Conservation (phyloP, 1,284 basidiomycete genomes). For the Xerocomus minutiporus region DNA sequence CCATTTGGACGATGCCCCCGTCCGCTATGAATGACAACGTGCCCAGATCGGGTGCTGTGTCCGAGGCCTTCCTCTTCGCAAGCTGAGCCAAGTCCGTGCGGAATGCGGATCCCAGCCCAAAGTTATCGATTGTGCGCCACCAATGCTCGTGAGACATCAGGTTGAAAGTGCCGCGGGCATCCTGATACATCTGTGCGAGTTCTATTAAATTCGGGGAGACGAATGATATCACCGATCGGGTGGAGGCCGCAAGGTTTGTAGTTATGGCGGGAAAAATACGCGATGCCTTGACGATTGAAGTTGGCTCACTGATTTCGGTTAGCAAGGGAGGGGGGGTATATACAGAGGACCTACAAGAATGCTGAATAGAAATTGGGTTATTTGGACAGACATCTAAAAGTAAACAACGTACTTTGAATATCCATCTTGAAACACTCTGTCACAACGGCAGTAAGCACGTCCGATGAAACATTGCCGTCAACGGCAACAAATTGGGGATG, state of each 20-base stretch:
- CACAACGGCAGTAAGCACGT: slow-evolving; percentile 52
- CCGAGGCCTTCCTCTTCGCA: slow-evolving; percentile 41
- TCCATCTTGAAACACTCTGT: slow-evolving; percentile 41
- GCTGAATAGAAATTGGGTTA: slow-evolving; percentile 34
- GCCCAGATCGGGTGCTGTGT: slow-evolving; percentile 38
- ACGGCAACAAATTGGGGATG: slow-evolving; percentile 65
- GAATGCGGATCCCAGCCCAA: slow-evolving; percentile 61
- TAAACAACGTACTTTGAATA: slow-evolving; percentile 49
- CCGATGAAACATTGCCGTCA: slow-evolving; percentile 75
- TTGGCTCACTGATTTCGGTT: slow-evolving; percentile 65
- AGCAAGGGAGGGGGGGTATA: slow-evolving; percentile 1
- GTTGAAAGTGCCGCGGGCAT: slow-evolving; percentile 44
- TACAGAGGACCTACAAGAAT: slow-evolving; percentile 50
- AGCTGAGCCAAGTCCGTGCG: slow-evolving; percentile 61
- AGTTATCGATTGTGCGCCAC: slow-evolving; percentile 62
- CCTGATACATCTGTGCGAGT: slow-evolving; percentile 61
- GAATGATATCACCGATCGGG: slow-evolving; percentile 54
- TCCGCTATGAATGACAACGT: slow-evolving; percentile 61
- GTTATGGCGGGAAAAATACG: slow-evolving; percentile 65
- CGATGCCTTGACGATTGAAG: slow-evolving; percentile 76
- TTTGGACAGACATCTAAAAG: not conserved
- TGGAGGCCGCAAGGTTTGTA: slow-evolving; percentile 26
- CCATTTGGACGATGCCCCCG: slow-evolving; percentile 73
- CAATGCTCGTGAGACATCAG: slow-evolving; percentile 52
- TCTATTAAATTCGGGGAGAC: slow-evolving; percentile 80